Base-by-base conservation (phyloP, 768 basidiomycete genomes). In the Leccinum aurantiacum region DNA sequence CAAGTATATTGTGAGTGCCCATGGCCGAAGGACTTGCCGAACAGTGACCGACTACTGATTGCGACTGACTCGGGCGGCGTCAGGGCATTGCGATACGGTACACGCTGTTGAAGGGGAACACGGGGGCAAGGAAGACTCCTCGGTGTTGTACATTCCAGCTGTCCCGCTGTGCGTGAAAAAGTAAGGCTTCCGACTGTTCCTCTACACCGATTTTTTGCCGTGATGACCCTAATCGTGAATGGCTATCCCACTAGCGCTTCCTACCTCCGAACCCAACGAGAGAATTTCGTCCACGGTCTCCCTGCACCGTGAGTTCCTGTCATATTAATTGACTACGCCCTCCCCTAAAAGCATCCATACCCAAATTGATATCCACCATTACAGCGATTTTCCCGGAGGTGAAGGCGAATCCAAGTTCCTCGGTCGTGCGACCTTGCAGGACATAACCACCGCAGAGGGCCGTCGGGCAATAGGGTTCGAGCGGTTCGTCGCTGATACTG, bases 91-190 rank as follows among this genome's bases (percentile, higher is more conserved):
- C 48, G 85, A 86, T 63, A 71, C 76, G 10, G 77, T 84, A 11
- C 85, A 86, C 66, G 79, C 83, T 4, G 85, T 86, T 8, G 84
- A 86, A 65, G 58, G 62, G 4, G 71, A 75, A 25, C 84, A 86
- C 65, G 56, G 64, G 15, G 84, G 85, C 1, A 66, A 61, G 14
- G 69, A 72, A 11, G 83, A 85, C 64, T 85, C 83, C 0, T 83
- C 83, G 0, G 83, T 85, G 8, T 55, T 85, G 52, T 85, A 85
- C 54, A 85, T 84, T 41, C 84, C 83, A 9, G 80, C 83, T 11
- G 80, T 78, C 0, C 82, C 83, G 1, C 66, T 84, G 24, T 84
- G 82, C 0, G 8, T 78, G 27, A 70, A 79, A 61, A 85, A 83
- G 81, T 83, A 60, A 63, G 77, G 15, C 25, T 44, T 44, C n/a